A percentile compares a stretch with the other conserved stretches of the same genome.
phyloP scores from a whole-genome alignment of 345 rosid species.

The Sonneratia alba region DNA sequence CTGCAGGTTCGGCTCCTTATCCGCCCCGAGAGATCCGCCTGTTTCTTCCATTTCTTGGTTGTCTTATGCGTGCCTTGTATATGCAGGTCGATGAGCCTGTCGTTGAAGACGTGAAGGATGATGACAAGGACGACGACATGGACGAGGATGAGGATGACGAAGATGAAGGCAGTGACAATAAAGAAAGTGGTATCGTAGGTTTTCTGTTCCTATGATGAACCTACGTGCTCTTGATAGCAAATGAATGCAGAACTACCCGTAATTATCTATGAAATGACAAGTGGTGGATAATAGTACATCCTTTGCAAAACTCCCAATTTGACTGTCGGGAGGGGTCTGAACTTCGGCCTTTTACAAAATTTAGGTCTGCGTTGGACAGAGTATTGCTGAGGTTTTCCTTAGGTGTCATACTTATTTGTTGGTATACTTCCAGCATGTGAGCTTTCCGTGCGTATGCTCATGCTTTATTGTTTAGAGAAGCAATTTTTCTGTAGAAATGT shows the following conservation, averaged over 20 bases:
- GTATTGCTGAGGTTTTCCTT: not conserved
- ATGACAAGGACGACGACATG: constrained; percentile 45
- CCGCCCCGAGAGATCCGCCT: not conserved
- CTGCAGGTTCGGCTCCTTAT: not conserved
- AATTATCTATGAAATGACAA: not conserved
- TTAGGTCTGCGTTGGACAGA: not conserved
- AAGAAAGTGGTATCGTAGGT: not conserved
- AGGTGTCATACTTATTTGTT: not conserved
- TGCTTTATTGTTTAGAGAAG: too few species aligned
- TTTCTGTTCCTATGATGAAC: not conserved
- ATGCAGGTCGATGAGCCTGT: constrained; percentile 41
- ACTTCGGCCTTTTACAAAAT: not conserved
- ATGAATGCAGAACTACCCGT: not conserved
- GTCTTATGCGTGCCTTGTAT: not conserved
- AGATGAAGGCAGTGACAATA: constrained; percentile 28
- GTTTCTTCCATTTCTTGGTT: not conserved
- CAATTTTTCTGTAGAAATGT: not conserved
- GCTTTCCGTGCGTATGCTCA: not conserved
- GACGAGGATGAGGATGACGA: constrained; percentile 76
- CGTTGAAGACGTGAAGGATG: constrained; percentile 72
- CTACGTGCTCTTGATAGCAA: not conserved
- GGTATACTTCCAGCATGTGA: not conserved
- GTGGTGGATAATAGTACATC: not conserved
- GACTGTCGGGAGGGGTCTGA: not conserved
- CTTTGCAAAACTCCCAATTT: not conserved